Conservation (phyloP, 768 basidiomycete species). For the Leccinum uliginosum region DNA sequence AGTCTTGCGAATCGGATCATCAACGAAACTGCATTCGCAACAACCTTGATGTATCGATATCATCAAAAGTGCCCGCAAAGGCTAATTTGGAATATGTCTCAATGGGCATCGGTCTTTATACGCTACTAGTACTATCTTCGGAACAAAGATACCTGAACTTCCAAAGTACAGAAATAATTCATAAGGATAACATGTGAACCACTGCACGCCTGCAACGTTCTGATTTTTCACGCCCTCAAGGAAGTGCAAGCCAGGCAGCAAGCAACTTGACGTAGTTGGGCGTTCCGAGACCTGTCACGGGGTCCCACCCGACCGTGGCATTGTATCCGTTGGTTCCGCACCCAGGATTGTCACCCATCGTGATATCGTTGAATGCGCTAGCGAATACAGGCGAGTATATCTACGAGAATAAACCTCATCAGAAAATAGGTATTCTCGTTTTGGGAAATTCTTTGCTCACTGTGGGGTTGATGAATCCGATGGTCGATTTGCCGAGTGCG, state of each 20-base stretch:
- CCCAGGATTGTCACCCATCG: conserved; percentile 21
- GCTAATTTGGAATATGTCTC: background rate
- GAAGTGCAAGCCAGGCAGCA: conserved; percentile 37
- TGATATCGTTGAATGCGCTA: conserved; percentile 20
- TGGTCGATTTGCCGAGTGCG: conserved; percentile 26
- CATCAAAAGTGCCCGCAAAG: background rate
- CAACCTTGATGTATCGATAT: background rate
- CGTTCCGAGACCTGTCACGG: conserved; percentile 35
- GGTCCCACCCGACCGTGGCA: conserved; percentile 25
- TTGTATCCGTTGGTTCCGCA: conserved; percentile 27
- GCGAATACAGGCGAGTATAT: conserved; percentile 18
- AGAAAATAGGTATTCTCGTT: background rate
- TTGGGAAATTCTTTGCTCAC: conserved; percentile 32
- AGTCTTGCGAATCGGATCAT: too few species aligned
- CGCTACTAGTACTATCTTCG: too few species aligned
- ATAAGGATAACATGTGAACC: background rate
- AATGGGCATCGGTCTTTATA: background rate
- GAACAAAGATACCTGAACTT: background rate
- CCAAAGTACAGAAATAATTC: background rate
- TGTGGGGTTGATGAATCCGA: conserved; percentile 44
- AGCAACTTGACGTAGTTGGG: conserved; percentile 49
- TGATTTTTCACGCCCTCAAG: conserved; percentile 17
- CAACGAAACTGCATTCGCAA: too few species aligned
- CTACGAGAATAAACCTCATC: background rate
- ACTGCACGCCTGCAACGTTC: background rate